These are phyloP conservation scores for Stenogyne calaminthoides DNA, from an alignment of 305 asterid genomes.

Conservation along the genomic window DNA sequence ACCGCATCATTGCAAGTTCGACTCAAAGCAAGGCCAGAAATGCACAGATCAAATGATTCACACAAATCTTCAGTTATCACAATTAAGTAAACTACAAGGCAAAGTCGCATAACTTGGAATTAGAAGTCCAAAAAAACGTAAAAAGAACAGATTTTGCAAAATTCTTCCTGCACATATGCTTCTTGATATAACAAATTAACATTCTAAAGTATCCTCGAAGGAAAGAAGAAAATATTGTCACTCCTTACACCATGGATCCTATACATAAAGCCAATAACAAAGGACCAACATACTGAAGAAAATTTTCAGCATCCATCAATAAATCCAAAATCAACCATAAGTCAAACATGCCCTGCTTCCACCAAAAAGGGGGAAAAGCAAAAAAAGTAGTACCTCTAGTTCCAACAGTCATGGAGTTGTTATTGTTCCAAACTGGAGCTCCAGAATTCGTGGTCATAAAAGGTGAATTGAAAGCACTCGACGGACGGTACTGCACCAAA, in stretches of 20 bases:
- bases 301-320: neutral
- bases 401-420: conserved; percentile 63
- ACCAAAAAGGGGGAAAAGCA: neutral
- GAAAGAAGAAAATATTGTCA: neutral
- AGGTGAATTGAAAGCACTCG: conserved; percentile 70
- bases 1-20: conserved; percentile 8
- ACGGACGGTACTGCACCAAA: conserved; percentile 64
- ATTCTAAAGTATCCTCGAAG: neutral
- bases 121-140: neutral
- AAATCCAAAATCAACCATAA: neutral
- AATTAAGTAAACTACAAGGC: neutral
- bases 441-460: conserved; percentile 70
- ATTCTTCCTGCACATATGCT: neutral
- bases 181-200: neutral
- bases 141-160: neutral
- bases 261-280: conserved; percentile 19
- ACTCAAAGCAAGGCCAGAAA: neutral
- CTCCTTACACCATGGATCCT: neutral
- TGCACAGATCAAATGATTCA: neutral
- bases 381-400: conserved; percentile 42
- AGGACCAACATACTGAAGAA: neutral
- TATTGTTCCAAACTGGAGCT: conserved; percentile 68
- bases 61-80: neutral
- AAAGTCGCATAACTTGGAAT: conserved; percentile 1
- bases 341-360: conserved; percentile 1